Evolutionary conservation across 768 basidiomycete species (phyloP).

Genomic region (Suillus clintonianus): DNA sequence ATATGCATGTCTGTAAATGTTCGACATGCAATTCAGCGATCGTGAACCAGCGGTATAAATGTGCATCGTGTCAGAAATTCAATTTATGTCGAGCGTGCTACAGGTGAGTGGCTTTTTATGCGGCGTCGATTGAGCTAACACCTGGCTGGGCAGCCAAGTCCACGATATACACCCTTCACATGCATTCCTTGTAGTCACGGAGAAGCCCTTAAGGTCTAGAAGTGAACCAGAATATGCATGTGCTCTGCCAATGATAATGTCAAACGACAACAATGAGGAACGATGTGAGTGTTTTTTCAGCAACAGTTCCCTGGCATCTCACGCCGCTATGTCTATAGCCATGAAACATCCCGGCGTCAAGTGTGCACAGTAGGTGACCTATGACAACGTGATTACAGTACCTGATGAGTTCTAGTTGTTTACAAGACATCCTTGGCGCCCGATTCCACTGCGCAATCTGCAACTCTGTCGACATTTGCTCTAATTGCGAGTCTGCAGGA

Average conservation of each 20-base stretch:
- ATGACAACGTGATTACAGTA: neutral
- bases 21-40: slow-evolving; percentile 77
- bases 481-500: slow-evolving; percentile 85
- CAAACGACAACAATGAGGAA: slow-evolving; percentile 53
- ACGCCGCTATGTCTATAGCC: slow-evolving; percentile 41
- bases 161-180: slow-evolving; percentile 91
- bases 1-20: slow-evolving; percentile 62
- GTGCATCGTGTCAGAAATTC: slow-evolving; percentile 77
- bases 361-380: slow-evolving; percentile 75
- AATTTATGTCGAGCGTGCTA: slow-evolving; percentile 84
- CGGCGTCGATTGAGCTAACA: slow-evolving; percentile 3
- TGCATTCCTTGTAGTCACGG: slow-evolving; percentile 81
- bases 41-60: slow-evolving; percentile 74
- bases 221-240: slow-evolving; percentile 42
- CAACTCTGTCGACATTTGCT: slow-evolving; percentile 80
- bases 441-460: slow-evolving; percentile 93
- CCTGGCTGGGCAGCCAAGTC: slow-evolving; percentile 59
- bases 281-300: slow-evolving; percentile 47
- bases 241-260: slow-evolving; percentile 18
- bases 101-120: slow-evolving; percentile 46
- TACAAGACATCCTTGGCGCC: slow-evolving; percentile 88
- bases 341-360: slow-evolving; percentile 80
- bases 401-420: slow-evolving; percentile 56
- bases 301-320: neutral
- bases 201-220: slow-evolving; percentile 45